These are phyloP conservation scores for Microdochium bolleyi DNA, from an alignment of 2,329 filamentous ascomycete species.

Conservation along the genomic window DNA sequence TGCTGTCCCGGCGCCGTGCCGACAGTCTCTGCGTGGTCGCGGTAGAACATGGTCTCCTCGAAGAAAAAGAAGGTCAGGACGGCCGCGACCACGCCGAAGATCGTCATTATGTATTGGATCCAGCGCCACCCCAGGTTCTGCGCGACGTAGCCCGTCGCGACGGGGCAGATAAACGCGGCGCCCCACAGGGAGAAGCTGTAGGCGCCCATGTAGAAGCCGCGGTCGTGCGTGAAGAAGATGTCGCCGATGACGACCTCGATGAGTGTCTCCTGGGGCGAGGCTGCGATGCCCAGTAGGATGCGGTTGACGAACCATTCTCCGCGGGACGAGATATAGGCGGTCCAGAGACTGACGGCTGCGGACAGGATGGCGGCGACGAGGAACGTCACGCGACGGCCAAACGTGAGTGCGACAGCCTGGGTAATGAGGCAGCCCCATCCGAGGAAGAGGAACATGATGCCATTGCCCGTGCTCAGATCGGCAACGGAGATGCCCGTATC, in stretches of 20 bases:
- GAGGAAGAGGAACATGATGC: conserved; percentile 46
- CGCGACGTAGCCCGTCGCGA: conserved; percentile 43
- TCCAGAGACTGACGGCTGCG: conserved; percentile 44
- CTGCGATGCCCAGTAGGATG: not conserved
- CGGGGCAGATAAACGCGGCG: conserved; percentile 46
- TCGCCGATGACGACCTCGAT: conserved; percentile 22
- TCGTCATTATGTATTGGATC: conserved; percentile 42
- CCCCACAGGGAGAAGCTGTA: conserved; percentile 48
- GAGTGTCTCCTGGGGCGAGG: not conserved
- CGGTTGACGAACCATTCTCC: conserved; percentile 29
- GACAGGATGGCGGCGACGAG: conserved; percentile 40
- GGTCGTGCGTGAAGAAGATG: conserved; percentile 49
- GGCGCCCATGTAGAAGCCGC: conserved; percentile 43
- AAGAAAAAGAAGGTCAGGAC: conserved; percentile 41
- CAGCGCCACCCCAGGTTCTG: conserved; percentile 43
- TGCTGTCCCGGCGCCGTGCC: too few relatives aligned
- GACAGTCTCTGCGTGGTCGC: conserved; percentile 14
- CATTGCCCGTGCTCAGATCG: conserved; percentile 47
- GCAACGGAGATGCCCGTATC: conserved; percentile 38
- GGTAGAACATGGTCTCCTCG: conserved; percentile 43
- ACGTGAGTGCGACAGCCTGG: conserved; percentile 43
- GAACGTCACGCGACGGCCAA: conserved; percentile 46
- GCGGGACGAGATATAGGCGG: conserved; percentile 32
- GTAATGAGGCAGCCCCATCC: conserved; percentile 47
- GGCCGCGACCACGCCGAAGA: conserved; percentile 37